Percentiles rank a stretch among this genome's conserved stretches.
These are phyloP conservation scores for Garcia nutans DNA, from an alignment of 345 rosid genomes.

Conservation along the genomic window DNA sequence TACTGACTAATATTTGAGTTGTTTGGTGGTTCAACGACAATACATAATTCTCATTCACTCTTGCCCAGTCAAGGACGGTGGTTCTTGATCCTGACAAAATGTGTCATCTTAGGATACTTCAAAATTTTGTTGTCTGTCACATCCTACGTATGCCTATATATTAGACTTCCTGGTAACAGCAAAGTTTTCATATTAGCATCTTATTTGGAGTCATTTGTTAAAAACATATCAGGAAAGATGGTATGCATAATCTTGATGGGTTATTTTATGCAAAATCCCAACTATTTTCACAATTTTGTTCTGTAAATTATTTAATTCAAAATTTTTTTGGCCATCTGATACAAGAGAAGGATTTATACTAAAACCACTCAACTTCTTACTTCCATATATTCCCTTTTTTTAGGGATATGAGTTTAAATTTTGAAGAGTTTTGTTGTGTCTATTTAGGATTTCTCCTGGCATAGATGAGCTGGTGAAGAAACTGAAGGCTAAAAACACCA, in stretches of 20 bases:
- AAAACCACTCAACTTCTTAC: neutral
- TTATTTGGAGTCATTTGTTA: neutral
- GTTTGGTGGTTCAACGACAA: neutral
- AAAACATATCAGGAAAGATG: neutral
- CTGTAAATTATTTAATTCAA: neutral
- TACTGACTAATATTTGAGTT: neutral
- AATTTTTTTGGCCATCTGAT: neutral
- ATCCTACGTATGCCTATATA: neutral
- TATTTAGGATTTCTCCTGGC: slow-evolving; percentile 74
- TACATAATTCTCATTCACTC: neutral
- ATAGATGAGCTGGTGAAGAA: slow-evolving; percentile 70
- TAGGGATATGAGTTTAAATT: neutral
- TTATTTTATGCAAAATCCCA: neutral
- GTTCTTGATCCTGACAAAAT: neutral
- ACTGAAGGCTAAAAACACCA: slow-evolving; percentile 58
- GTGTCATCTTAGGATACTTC: neutral
- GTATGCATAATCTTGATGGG: neutral
- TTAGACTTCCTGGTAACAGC: neutral
- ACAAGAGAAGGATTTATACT: neutral
- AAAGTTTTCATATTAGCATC: neutral
- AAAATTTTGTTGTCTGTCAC: neutral
- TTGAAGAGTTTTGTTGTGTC: neutral
- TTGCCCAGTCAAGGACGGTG: neutral
- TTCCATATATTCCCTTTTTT: neutral
- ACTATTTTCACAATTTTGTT: neutral